These are phyloP conservation scores for Hypsizygus marmoreus DNA, from an alignment of 768 basidiomycete species.

Conservation along the genomic window DNA sequence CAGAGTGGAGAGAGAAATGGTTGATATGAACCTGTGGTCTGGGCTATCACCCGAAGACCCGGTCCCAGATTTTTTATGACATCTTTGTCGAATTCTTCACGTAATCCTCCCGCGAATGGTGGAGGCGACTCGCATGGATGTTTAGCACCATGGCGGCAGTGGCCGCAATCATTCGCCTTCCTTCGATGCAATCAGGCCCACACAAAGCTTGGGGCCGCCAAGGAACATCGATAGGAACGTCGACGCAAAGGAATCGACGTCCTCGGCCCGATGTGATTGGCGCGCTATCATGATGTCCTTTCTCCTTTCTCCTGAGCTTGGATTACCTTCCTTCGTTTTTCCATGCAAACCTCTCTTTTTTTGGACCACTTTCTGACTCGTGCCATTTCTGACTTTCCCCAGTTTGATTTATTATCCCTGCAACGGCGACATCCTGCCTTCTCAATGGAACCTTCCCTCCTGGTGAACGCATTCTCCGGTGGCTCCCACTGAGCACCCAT, in stretches of 20 bases:
- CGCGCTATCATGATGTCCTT: background rate
- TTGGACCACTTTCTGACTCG: background rate
- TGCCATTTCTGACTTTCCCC: background rate
- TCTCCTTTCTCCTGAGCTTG: too few species aligned
- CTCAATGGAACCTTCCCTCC: too few species aligned
- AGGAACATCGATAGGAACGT: too few species aligned
- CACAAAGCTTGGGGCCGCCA: too few species aligned
- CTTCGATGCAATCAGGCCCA: background rate
- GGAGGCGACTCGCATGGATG: background rate
- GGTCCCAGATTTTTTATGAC: background rate
- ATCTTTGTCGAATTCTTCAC: background rate
- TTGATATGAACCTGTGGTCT: background rate
- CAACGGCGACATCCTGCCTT: too few species aligned
- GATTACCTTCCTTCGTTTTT: too few species aligned
- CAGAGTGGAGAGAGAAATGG: constrained; percentile 1
- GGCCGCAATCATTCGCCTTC: too few species aligned
- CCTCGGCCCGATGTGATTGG: background rate
- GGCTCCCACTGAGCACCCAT: too few species aligned
- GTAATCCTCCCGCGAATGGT: constrained; percentile 3
- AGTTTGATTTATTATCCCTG: background rate
- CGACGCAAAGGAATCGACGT: too few species aligned
- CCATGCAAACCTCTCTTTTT: too few species aligned
- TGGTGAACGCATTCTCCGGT: too few species aligned
- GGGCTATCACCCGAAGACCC: background rate
- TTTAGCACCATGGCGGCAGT: too few species aligned